Evolutionary conservation across 75 land plant genomes (phyloP), one percentile per base, ranked within the genome.

Genomic region (Sequoia sempervirens): DNA sequence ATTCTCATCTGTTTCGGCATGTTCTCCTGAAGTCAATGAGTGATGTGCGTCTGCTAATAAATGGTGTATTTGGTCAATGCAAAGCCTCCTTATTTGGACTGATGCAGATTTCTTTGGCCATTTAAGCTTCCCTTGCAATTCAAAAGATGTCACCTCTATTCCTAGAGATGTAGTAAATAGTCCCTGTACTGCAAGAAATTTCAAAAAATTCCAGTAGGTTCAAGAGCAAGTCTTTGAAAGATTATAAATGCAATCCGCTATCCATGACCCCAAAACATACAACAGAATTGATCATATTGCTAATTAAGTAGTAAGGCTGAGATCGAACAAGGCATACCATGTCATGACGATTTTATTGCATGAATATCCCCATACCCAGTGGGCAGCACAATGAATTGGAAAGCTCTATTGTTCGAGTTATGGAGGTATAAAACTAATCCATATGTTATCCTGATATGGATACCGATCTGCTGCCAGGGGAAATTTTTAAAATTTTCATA

Each of bases 121-220:
- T 79, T 87, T 89, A 72, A 91, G 88, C 72, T 91, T 91, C 85
- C 92, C 92, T 56, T 90, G 90, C 86, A 94, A 82, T 80, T 91
- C 96, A 86, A 93, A 90, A 30, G 93, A 90, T 53, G 92, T 90
- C 45, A 92, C 93, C 86, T 90, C 93, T 23, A 89, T 91, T 54
- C 94, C 94, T 70, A 88, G 86, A 83, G 94, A 88, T 74, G 94
- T 89, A 81, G 92, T 84, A 66, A 97, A 95, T 6, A 95, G 53
- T 34, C 96, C 93, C 82, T 97, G 97, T 46, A 92, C 91, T 43
- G 91, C 80, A 61, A 97, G 81, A 88, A 97, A 97, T 83, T 92
- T 92, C 88, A 93, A 78, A 85, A 87, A 80, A 83, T 91, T 75
- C 84, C 87, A 38, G 93, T 90, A 54, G 84, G 82, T 86, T 92